Conservation (phyloP, 2,329 filamentous ascomycete genomes). For the Cercospora sp. region DNA sequence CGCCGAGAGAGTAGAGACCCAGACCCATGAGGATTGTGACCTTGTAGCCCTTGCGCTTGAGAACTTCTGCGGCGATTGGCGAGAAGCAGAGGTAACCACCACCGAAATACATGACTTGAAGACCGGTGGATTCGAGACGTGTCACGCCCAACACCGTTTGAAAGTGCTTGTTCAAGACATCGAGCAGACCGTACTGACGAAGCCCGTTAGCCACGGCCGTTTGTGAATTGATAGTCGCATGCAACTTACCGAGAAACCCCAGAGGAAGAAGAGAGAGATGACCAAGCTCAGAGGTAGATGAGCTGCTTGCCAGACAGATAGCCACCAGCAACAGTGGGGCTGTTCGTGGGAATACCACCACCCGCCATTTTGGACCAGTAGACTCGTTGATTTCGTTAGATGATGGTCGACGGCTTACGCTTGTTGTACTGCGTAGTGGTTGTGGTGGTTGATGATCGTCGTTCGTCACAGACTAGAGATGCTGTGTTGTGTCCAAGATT, state of each 20-base stretch:
- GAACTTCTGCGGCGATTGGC: constrained; percentile 46
- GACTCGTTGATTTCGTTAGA: not conserved
- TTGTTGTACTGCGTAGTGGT: not conserved
- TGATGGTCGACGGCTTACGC: constrained; percentile 3
- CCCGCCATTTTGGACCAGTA: constrained; percentile 40
- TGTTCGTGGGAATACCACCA: constrained; percentile 42
- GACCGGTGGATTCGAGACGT: constrained; percentile 46
- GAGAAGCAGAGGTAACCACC: constrained; percentile 47
- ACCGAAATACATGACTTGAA: constrained; percentile 48
- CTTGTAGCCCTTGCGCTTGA: constrained; percentile 49
- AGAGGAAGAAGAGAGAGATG: constrained; percentile 52
- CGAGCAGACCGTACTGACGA: constrained; percentile 27
- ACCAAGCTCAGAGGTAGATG: constrained; percentile 51
- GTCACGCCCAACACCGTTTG: constrained; percentile 42
- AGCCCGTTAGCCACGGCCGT: not conserved
- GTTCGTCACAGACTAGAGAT: constrained; percentile 23
- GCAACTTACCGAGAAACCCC: constrained; percentile 28
- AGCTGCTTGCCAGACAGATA: constrained; percentile 50
- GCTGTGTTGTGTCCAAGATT: constrained; percentile 24
- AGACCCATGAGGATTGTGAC: constrained; percentile 48
- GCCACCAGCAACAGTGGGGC: constrained; percentile 43
- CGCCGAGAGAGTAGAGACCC: constrained; percentile 42
- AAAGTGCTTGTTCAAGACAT: constrained; percentile 44
- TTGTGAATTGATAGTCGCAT: not conserved
- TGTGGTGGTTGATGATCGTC: constrained; percentile 1